Evolutionary conservation across 108 stramenopile species (phyloP).

Genomic region (Licmophora abbreviata): DNA sequence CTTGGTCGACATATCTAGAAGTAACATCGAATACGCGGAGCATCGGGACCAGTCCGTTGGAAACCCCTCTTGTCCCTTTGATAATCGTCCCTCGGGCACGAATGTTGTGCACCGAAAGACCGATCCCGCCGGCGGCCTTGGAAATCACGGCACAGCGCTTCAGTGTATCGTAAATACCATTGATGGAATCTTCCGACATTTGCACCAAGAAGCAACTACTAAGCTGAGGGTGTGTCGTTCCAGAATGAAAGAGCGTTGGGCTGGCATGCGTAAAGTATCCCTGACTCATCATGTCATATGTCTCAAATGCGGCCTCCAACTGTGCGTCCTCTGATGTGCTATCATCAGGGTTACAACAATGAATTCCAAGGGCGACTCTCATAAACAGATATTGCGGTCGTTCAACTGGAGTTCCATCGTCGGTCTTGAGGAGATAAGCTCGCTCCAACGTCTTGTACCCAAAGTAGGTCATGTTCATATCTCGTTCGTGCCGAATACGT

Average conservation of each 20-base stretch:
- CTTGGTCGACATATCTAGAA: constrained; percentile 95
- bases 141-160: constrained; percentile 92
- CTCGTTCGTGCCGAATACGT: constrained; percentile 69
- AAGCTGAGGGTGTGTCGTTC: constrained; percentile 93
- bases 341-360: constrained; percentile 35
- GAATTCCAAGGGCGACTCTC: constrained; percentile 96
- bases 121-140: constrained; percentile 95
- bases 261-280: constrained; percentile 95
- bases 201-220: constrained; percentile 92
- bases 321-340: constrained; percentile 35
- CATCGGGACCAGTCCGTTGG: constrained; percentile 98
- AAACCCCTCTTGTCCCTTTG: constrained; percentile 88
- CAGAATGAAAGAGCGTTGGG: constrained; percentile 95
- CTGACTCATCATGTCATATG: constrained; percentile 91
- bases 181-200: constrained; percentile 95
- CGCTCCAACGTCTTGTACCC: constrained; percentile 96
- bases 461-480: constrained; percentile 89
- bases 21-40: constrained; percentile 97
- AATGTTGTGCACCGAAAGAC: constrained; percentile 90
- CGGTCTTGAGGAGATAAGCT: constrained; percentile 64
- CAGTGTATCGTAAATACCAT: constrained; percentile 95
- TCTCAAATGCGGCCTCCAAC: constrained; percentile 84
- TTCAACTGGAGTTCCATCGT: constrained; percentile 61
- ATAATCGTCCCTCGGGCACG: constrained; percentile 89
- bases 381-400: constrained; percentile 96